Conservation (phyloP, 192 early-diverging fungal genomes). For the Irineochytrium annulatum region DNA sequence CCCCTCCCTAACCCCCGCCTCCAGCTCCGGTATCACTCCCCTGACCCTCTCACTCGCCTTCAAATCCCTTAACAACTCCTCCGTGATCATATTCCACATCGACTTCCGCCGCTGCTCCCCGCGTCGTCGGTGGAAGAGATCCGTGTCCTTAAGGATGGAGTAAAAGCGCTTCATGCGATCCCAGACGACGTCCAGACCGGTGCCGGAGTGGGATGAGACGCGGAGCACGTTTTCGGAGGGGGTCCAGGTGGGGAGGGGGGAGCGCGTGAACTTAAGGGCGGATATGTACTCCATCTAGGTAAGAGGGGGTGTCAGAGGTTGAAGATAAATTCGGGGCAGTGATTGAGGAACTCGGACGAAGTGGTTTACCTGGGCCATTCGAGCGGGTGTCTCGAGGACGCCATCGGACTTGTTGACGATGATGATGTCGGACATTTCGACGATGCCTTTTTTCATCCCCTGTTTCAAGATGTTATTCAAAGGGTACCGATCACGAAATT, state of each 20-base stretch:
- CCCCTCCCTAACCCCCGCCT: slow-evolving; percentile 8
- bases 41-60: background rate
- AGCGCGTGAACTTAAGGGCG: slow-evolving; percentile 64
- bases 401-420: slow-evolving; percentile 83
- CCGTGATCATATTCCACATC: slow-evolving; percentile 69
- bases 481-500: slow-evolving; percentile 9
- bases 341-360: background rate
- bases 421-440: slow-evolving; percentile 78
- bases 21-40: slow-evolving; percentile 1
- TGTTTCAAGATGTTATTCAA: slow-evolving; percentile 1
- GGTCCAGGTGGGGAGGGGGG: slow-evolving; percentile 37
- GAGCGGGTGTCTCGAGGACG: slow-evolving; percentile 54
- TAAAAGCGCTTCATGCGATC: slow-evolving; percentile 56
- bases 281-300: slow-evolving; percentile 59
- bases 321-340: background rate
- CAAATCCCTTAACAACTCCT: slow-evolving; percentile 54
- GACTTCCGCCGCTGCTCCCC: slow-evolving; percentile 57
- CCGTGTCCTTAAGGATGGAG: slow-evolving; percentile 42
- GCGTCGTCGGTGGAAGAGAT: slow-evolving; percentile 31
- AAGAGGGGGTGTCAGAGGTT: background rate
- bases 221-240: slow-evolving; percentile 54
- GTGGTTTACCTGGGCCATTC: slow-evolving; percentile 42
- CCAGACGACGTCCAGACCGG: slow-evolving; percentile 57
- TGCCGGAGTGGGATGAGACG: slow-evolving; percentile 51
- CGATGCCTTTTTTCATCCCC: slow-evolving; percentile 85